These are phyloP conservation scores for Saururus chinensis DNA, from an alignment of 164 flowering plant species.

Conservation along the genomic window DNA sequence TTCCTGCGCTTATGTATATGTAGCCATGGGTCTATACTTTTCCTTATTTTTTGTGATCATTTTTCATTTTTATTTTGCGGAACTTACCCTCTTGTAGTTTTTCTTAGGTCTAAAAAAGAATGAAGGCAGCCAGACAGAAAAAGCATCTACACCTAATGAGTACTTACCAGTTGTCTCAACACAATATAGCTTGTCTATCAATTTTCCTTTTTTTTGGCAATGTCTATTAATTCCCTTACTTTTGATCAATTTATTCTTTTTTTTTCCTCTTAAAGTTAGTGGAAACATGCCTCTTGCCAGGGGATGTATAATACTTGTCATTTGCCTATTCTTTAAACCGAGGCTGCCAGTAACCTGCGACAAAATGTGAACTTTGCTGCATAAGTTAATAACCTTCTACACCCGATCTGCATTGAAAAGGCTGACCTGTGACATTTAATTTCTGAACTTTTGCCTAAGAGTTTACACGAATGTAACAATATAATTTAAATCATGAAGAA, in stretches of 20 bases:
- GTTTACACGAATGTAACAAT: too few species aligned
- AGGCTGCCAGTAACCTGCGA: background rate
- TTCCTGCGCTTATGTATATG: background rate
- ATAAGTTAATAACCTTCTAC: too few species aligned
- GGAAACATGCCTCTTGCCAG: background rate
- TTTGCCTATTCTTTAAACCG: background rate
- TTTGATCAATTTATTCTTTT: too few species aligned
- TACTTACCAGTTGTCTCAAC: background rate
- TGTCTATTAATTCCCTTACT: background rate
- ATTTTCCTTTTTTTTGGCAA: background rate
- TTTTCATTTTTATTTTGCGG: too few species aligned
- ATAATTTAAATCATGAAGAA: too few species aligned
- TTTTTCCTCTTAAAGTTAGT: too few species aligned
- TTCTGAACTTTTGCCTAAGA: too few species aligned
- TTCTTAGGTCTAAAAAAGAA: background rate
- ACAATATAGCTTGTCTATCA: background rate
- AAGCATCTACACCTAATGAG: background rate
- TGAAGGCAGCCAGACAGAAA: background rate
- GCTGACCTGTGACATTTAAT: too few species aligned
- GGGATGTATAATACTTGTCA: background rate
- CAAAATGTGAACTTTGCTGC: background rate
- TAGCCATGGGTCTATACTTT: background rate
- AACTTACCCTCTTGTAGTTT: background rate
- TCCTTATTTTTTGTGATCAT: background rate
- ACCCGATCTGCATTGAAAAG: too few species aligned